These are phyloP conservation scores for Beauveria pseudobassiana DNA, from an alignment of 2,329 filamentous ascomycete species.

Conservation along the genomic window DNA sequence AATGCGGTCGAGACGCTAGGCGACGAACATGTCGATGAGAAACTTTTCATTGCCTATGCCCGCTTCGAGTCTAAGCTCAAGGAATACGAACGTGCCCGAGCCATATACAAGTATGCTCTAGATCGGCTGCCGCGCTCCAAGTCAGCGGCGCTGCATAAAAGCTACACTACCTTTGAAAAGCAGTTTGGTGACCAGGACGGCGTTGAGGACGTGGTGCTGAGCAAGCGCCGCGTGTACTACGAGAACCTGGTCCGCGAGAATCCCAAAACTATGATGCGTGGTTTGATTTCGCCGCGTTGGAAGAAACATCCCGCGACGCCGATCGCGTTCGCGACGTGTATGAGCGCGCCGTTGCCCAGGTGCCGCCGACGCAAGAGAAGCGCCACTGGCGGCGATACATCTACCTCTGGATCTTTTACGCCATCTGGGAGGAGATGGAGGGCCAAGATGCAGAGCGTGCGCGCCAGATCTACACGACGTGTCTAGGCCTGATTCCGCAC, in stretches of 20 bases:
- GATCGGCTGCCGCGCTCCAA: conserved; percentile 85
- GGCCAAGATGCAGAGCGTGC: conserved; percentile 71
- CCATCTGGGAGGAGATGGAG: conserved; percentile 87
- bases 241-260: conserved; percentile 93
- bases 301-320: conserved; percentile 75
- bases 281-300: conserved; percentile 90
- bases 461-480: conserved; percentile 84
- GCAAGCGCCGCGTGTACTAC: conserved; percentile 86
- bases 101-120: conserved; percentile 94
- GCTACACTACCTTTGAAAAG: conserved; percentile 97
- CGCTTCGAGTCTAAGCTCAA: conserved; percentile 90
- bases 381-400: conserved; percentile 96
- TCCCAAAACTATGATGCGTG: conserved; percentile 94
- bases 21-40: conserved; percentile 94
- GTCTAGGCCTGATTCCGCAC: conserved; percentile 81
- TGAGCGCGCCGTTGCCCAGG: conserved; percentile 89
- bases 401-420: conserved; percentile 97
- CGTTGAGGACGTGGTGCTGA: conserved; percentile 91
- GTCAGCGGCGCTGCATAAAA: conserved; percentile 78
- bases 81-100: conserved; percentile 85
- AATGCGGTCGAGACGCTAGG: conserved; percentile 81
- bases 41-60: conserved; percentile 91
- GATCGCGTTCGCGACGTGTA: conserved; percentile 88
- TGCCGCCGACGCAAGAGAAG: conserved; percentile 93
- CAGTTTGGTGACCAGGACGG: conserved; percentile 91